phyloP scores from a whole-genome alignment of 1,284 basidiomycete species.

The Testicularia cyperi region DNA sequence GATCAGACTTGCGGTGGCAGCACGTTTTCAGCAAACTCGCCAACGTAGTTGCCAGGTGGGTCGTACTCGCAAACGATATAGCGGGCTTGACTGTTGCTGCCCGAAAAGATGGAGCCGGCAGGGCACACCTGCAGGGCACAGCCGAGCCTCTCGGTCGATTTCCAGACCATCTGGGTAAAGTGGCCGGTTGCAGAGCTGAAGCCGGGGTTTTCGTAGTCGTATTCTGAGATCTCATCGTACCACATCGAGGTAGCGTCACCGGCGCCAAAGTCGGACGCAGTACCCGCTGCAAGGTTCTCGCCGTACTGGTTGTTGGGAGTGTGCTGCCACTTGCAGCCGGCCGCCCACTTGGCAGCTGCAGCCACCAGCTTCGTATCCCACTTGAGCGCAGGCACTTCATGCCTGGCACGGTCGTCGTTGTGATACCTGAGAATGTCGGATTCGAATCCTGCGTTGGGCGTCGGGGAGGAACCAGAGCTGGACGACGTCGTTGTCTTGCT shows the following conservation, averaged over 20 bases:
- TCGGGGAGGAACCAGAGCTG: constrained; percentile 1
- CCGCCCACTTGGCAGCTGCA: constrained; percentile 17
- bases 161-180: constrained; percentile 48
- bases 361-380: constrained; percentile 26
- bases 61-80: constrained; percentile 41
- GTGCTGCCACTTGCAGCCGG: constrained; percentile 26
- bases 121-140: constrained; percentile 25
- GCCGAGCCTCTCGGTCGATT: constrained; percentile 14
- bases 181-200: constrained; percentile 39
- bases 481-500: neutral
- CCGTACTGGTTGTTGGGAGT: constrained; percentile 39
- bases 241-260: constrained; percentile 17
- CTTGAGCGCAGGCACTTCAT: constrained; percentile 14
- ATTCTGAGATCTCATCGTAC: constrained; percentile 31
- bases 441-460: constrained; percentile 4
- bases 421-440: constrained; percentile 9
- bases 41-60: constrained; percentile 31
- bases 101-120: constrained; percentile 3
- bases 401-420: constrained; percentile 25
- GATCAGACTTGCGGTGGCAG: too few species aligned
- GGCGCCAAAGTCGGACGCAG: constrained; percentile 9
- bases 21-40: constrained; percentile 24
- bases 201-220: constrained; percentile 15
- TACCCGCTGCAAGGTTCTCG: constrained; percentile 36
- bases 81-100: neutral